Evolutionary conservation across 176 grass and related monocot species (phyloP).

Genomic region (Cenchrus americanus): DNA sequence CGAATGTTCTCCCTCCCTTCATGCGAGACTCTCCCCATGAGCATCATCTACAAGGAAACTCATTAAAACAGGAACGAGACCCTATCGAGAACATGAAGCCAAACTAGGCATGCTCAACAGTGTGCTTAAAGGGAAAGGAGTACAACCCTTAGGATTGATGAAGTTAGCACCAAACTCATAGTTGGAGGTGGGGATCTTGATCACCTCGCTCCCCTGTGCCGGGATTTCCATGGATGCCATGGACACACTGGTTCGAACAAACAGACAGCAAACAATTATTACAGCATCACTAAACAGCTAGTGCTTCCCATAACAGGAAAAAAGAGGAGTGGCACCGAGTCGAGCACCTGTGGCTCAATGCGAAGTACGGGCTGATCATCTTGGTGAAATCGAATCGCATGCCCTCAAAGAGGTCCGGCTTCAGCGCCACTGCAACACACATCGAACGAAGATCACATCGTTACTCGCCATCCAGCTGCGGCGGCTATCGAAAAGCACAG

Average conservation of each 20-base stretch:
- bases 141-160: conserved; percentile 63
- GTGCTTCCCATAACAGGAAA: not conserved
- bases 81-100: not conserved
- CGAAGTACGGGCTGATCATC: conserved; percentile 56
- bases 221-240: conserved; percentile 73
- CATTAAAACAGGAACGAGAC: not conserved
- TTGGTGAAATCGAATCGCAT: conserved; percentile 57
- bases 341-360: conserved; percentile 61
- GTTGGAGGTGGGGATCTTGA: conserved; percentile 59
- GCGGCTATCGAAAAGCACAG: too few species aligned
- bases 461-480: conserved; percentile 9
- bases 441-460: conserved; percentile 6
- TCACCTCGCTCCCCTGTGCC: conserved; percentile 44
- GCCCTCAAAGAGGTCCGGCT: conserved; percentile 64
- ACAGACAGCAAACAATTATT: not conserved
- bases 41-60: too few species aligned
- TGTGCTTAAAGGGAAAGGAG: not conserved
- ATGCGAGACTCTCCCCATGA: too few species aligned
- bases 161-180: conserved; percentile 84
- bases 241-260: conserved; percentile 44
- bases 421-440: conserved; percentile 59
- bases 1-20: too few species aligned
- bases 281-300: not conserved
- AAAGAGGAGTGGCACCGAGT: not conserved
- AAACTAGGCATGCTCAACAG: not conserved